Evolutionary conservation across 2,329 filamentous ascomycete species (phyloP), one percentile per base, ranked within the genome.

Genomic region (Neurospora crassa): DNA sequence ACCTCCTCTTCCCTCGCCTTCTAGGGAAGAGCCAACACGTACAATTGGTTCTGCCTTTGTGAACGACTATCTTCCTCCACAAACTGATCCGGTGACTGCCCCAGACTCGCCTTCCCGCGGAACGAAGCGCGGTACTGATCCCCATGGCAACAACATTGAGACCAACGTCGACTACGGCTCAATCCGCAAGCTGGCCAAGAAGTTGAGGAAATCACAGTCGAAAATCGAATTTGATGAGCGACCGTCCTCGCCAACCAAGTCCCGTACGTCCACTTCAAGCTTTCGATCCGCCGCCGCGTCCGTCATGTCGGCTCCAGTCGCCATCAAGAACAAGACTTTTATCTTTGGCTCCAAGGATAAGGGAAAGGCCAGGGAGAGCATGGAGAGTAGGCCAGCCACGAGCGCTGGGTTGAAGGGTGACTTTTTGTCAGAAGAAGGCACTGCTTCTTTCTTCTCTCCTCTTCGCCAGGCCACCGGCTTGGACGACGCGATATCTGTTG

Each of bases 121-220:
- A 68, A 87, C 83, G 69, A 88, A 88, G 78, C 84, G 86, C 47
- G 63, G 40, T 14, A 43, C 41, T 63, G n/a, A 37, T 29, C 74
- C 72, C 59, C 59, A 71, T 2, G 71, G 70, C 8, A 73, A 73
- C 5, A 72, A 73, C 24, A 72, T 73, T 79, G 82, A 68, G 74
- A 78, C 67, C 75, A 78, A 74, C 71, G 73, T 77, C 68, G 53
- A 63, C 14, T 63, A 63, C 53, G 53, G 53, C 24, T 63, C 53
- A 3, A 16, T 63, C 16, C 76, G 77, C 67, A 82, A 81, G 73
- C 79, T 83, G 29, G 80, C 82, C 71, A 87, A 87, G 81, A 87
- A 87, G 78, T 79, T 88, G 68, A 84, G 87, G 70, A 85, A 86
- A 79, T 84, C 82, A 8, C 79, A 83, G 70, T 82, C 83, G n/a